Evolutionary conservation across 129 eudicot species (phyloP), one percentile per base, ranked within the genome.

Genomic region (Scalesia atractyloides): DNA sequence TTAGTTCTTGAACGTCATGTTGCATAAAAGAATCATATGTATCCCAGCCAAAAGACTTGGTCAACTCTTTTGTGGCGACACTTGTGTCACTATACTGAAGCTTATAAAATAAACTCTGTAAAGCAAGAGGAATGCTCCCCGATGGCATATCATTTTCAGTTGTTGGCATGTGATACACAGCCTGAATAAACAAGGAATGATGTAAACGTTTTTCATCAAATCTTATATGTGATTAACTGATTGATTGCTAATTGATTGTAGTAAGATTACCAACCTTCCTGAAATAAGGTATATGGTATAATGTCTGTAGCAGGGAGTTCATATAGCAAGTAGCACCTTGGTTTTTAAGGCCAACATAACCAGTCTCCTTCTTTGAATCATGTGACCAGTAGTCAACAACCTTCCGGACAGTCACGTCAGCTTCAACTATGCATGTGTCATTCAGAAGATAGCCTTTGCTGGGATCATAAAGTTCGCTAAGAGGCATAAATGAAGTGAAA

Each of bases 151-250:
- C 98, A 73, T 89, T 88, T 86, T 94, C 98, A 52, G 97, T 90
- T 62, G 98, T 94, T 56, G 97, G 98, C 97, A 94, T 94, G 77
- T 94, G 97, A 74, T 94, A 94, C 64, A 94, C 98, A 73, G 97
- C 97, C 98, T 94, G 66, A 81, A 47, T 52, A 37, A 19, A 64
- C 60, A 58, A 52, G 20, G 33, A 26, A 63, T 70, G 48, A 53
- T 30, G 68, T 66, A 71, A 80, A 79, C 36, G 44, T 54, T 62
- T 22, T 52, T 26, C 57, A 49, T 60, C 33, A 30, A 39, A 56
- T 43, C 44, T 39, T 7, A 37, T 64, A 12, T 17, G 15, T 34
- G 9, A 79, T 37, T 61, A 17, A 59, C 30, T 26, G 41, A 62
- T 41, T 66, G 57, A 39, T 43, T 46, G 34, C 2, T 2, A 2